A percentile compares a stretch with the other conserved stretches of the same genome.
Evolutionary conservation across 306 rosid genomes (phyloP).

Genomic region (Gastrolobium bilobum): DNA sequence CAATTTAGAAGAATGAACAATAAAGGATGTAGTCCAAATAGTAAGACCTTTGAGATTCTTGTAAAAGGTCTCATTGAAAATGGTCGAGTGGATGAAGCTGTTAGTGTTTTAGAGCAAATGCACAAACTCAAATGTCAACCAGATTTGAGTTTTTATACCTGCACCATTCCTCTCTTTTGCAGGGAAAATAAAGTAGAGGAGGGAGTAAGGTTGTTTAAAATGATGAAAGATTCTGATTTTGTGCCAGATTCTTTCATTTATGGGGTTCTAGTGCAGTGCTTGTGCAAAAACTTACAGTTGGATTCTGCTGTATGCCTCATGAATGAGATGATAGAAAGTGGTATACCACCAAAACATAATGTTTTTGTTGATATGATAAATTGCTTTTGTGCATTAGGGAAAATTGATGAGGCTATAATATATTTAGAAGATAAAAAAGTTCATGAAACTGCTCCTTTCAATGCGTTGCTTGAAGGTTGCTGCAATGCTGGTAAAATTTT

Average conservation of each 20-base stretch:
- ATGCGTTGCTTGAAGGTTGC: conserved; percentile 80
- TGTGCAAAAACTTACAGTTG: conserved; percentile 67
- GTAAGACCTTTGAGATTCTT: conserved; percentile 74
- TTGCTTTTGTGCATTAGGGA: conserved; percentile 70
- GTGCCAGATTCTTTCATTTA: conserved; percentile 58
- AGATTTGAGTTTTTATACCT: conserved; percentile 69
- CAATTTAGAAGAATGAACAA: conserved; percentile 83
- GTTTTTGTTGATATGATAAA: conserved; percentile 58
- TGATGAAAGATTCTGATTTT: conserved; percentile 76
- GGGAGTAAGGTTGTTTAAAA: conserved; percentile 64
- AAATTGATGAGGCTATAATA: conserved; percentile 68
- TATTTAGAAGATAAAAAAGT: conserved; percentile 70
- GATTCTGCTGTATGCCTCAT: conserved; percentile 62
- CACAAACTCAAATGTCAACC: conserved; percentile 54
- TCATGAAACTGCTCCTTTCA: conserved; percentile 71
- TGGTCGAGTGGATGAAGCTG: conserved; percentile 73
- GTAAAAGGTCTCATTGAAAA: conserved; percentile 63
- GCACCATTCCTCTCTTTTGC: conserved; percentile 76
- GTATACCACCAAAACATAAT: conserved; percentile 46
- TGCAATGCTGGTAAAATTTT: conserved; percentile 64
- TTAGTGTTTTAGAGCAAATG: conserved; percentile 61
- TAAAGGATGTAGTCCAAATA: conserved; percentile 82
- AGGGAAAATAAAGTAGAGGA: conserved; percentile 65
- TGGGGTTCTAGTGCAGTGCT: conserved; percentile 63
- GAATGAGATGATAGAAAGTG: conserved; percentile 67